Conservation (phyloP, 2,329 filamentous ascomycete species). For the Kalmusia sp. region DNA sequence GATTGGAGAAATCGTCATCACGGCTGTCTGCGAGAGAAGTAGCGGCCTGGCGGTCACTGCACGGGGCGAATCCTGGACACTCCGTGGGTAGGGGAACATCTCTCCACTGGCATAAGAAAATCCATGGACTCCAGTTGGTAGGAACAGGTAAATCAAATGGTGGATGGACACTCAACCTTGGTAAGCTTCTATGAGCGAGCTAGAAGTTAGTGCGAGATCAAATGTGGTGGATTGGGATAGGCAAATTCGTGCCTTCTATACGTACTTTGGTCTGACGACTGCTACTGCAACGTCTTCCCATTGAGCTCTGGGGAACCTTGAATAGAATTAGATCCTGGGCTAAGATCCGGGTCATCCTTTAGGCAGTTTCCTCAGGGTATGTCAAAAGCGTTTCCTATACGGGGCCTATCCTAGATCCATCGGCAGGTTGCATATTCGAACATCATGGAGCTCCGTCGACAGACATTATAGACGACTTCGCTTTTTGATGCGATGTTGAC, state of each 20-base stretch:
- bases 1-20: not conserved
- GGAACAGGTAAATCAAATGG: constrained; percentile 21
- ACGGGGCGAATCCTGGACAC: constrained; percentile 1
- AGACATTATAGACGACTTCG: constrained; percentile 12
- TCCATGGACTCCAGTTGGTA: constrained; percentile 13
- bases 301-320: not conserved
- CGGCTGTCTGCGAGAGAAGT: constrained; percentile 2
- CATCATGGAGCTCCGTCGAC: constrained; percentile 6
- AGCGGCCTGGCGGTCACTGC: not conserved
- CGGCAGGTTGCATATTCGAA: constrained; percentile 1
- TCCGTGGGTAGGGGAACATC: constrained; percentile 2
- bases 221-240: constrained; percentile 30
- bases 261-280: constrained; percentile 35
- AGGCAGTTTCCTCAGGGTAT: not conserved
- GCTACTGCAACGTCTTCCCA: constrained; percentile 1
- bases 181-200: constrained; percentile 30
- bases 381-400: not conserved
- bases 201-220: constrained; percentile 44
- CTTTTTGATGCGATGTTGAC: constrained; percentile 1
- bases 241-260: constrained; percentile 38
- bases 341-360: not conserved
- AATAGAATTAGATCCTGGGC: not conserved
- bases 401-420: constrained; percentile 1
- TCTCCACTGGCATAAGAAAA: constrained; percentile 6
- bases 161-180: constrained; percentile 15